Conservation (phyloP, 208 protist genomes). For the Entamoeba histolytica region DNA sequence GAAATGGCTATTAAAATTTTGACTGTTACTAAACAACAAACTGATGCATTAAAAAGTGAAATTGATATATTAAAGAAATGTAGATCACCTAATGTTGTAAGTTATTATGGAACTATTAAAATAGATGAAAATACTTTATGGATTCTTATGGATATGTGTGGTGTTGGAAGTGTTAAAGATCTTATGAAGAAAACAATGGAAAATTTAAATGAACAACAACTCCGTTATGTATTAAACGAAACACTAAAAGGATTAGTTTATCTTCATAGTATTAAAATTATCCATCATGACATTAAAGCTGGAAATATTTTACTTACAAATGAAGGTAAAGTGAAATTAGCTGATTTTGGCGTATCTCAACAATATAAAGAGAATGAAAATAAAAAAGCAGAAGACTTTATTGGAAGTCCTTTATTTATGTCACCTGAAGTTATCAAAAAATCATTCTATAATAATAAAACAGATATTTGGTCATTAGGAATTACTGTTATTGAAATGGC, state of each 20-base stretch:
- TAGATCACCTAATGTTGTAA: background rate
- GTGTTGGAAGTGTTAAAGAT: background rate
- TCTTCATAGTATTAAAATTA: conserved; percentile 8
- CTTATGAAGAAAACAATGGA: background rate
- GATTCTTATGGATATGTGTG: background rate
- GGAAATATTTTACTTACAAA: conserved; percentile 8
- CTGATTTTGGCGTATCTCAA: conserved; percentile 18
- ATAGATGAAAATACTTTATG: background rate
- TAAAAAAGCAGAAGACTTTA: background rate
- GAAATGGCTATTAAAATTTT: background rate
- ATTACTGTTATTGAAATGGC: conserved; percentile 13
- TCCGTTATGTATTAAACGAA: background rate
- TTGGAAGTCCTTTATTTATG: conserved; percentile 8
- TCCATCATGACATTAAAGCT: conserved; percentile 19
- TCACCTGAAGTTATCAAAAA: conserved; percentile 12
- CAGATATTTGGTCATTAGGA: conserved; percentile 19
- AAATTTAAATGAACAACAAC: background rate
- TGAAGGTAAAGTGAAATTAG: conserved; percentile 12
- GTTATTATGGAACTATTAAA: background rate
- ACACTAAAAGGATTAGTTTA: conserved; percentile 7
- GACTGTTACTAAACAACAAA: background rate
- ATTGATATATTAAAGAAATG: background rate
- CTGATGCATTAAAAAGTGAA: background rate
- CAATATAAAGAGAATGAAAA: background rate
- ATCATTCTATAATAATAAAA: background rate